These are phyloP conservation scores for Metschnikowia koreensis DNA, from an alignment of 805 yeast genomes.

Conservation along the genomic window DNA sequence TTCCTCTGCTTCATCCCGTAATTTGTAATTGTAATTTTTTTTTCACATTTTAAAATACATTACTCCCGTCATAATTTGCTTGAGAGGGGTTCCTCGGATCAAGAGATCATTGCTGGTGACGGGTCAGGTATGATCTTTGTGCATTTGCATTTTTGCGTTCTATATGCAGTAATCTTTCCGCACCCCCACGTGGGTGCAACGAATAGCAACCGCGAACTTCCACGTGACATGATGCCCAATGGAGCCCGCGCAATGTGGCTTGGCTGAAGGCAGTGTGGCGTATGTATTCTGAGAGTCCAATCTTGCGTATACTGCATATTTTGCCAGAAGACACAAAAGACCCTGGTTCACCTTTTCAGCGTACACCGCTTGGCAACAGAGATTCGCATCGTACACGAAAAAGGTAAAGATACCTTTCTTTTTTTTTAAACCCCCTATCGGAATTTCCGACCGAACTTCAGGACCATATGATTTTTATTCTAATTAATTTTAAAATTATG, in stretches of 20 bases:
- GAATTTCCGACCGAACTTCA: too few species aligned
- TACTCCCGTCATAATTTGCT: too few species aligned
- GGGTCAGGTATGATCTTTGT: neutral
- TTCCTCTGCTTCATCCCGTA: too few species aligned
- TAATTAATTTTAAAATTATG: too few species aligned
- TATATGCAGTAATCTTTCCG: neutral
- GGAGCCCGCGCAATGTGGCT: neutral
- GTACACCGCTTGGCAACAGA: constrained; percentile 4
- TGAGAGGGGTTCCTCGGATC: too few species aligned
- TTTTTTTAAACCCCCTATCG: neutral
- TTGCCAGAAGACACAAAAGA: neutral
- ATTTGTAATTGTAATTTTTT: too few species aligned
- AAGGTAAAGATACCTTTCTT: neutral
- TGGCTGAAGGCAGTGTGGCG: neutral
- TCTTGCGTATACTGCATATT: constrained; percentile 1
- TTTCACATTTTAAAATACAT: too few species aligned
- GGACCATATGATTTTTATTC: too few species aligned
- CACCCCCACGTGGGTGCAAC: neutral
- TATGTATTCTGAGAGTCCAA: neutral
- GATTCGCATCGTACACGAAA: neutral
- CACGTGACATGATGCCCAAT: neutral
- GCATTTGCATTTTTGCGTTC: neutral
- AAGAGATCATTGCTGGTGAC: too few species aligned
- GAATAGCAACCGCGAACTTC: too few species aligned
- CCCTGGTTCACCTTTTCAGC: neutral